phyloP scores from a whole-genome alignment of 139 green algal species.

The Tetraselmis chui region DNA sequence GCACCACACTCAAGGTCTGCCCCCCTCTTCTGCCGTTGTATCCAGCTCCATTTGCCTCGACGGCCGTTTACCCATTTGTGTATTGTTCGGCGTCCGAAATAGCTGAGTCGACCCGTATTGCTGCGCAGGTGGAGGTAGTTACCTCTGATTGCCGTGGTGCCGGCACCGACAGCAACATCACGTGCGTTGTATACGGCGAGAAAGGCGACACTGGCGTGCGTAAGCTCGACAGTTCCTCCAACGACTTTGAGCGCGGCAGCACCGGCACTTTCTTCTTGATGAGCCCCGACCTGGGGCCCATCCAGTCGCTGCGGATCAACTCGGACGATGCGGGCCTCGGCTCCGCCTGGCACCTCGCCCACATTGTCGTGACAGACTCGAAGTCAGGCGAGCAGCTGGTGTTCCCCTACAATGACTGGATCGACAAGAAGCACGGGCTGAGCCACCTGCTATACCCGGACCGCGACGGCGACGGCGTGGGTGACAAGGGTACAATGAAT shows the following conservation, averaged over 20 bases:
- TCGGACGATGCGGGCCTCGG: background rate
- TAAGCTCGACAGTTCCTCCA: constrained; percentile 31
- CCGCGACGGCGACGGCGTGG: constrained; percentile 30
- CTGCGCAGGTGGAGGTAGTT: constrained; percentile 23
- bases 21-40: too few species aligned
- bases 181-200: constrained; percentile 34
- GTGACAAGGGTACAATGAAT: constrained; percentile 13
- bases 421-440: constrained; percentile 42
- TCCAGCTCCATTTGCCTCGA: too few species aligned
- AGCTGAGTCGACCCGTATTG: too few species aligned
- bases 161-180: constrained; percentile 28
- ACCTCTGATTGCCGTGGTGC: constrained; percentile 35
- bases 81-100: too few species aligned
- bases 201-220: constrained; percentile 42
- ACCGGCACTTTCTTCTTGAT: background rate
- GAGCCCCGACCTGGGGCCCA: background rate
- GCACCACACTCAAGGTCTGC: background rate
- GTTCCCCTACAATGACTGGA: constrained; percentile 40
- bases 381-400: constrained; percentile 31
- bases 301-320: background rate
- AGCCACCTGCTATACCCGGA: constrained; percentile 30
- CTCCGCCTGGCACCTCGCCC: background rate
- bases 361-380: constrained; percentile 25
- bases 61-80: too few species aligned
- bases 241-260: constrained; percentile 33